Conservation (phyloP, 257 asterid genomes). For the Solanum neorickii region DNA sequence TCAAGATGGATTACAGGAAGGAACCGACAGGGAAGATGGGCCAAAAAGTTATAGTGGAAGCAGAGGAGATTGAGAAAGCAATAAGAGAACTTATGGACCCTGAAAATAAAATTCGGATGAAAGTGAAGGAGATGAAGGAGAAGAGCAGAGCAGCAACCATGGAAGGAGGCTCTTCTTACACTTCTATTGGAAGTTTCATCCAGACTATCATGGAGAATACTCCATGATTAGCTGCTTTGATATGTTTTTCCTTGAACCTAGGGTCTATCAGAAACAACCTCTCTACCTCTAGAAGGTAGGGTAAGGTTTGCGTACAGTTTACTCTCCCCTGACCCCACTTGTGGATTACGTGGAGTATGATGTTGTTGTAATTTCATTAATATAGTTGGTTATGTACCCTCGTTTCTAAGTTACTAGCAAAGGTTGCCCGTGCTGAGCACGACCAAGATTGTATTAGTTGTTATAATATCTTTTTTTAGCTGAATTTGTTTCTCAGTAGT, state of each 20-base stretch:
- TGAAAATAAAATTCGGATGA: neutral
- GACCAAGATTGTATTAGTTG: neutral
- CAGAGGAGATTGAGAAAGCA: conserved; percentile 1
- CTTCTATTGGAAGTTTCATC: neutral
- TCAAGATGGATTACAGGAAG: conserved; percentile 1
- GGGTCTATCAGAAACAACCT: neutral
- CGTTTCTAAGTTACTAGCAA: neutral
- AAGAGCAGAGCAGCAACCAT: neutral
- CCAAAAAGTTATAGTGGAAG: neutral
- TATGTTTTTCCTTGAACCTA: neutral
- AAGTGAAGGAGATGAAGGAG: neutral
- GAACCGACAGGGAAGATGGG: neutral
- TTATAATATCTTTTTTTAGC: neutral
- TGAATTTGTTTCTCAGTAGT: neutral
- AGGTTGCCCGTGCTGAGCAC: neutral
- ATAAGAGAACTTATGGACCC: neutral
- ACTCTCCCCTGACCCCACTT: neutral
- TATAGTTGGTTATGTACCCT: neutral
- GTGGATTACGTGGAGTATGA: neutral
- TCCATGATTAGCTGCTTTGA: neutral
- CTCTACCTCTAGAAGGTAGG: neutral
- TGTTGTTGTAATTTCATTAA: neutral
- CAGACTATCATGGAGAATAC: neutral
- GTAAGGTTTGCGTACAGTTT: neutral
- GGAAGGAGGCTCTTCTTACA: conserved; percentile 7